Percentiles rank a stretch among this genome's conserved stretches.
These are phyloP conservation scores for Ophiostoma novo-ulmi DNA, from an alignment of 2,329 filamentous ascomycete species.

Conservation along the genomic window DNA sequence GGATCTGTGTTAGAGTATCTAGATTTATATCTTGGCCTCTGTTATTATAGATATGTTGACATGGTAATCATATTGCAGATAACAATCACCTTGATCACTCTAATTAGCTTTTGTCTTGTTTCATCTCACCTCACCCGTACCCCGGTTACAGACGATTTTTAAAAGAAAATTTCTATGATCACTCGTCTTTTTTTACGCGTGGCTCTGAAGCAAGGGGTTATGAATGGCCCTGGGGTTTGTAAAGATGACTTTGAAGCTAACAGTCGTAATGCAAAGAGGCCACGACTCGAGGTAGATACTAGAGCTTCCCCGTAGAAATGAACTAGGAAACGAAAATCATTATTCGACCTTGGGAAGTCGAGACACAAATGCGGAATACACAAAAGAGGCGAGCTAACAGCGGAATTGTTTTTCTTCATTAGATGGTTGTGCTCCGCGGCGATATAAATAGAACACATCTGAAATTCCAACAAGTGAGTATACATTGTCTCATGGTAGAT, in stretches of 20 bases:
- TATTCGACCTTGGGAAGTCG: not conserved
- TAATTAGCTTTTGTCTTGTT: conserved; percentile 3
- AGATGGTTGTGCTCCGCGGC: not conserved
- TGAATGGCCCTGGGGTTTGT: not conserved
- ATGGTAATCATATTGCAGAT: not conserved
- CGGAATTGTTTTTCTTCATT: not conserved
- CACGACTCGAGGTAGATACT: not conserved
- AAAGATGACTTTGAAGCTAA: not conserved
- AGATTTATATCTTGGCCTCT: too few relatives aligned
- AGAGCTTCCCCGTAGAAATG: not conserved
- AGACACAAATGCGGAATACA: not conserved
- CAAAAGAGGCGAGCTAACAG: not conserved
- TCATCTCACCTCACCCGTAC: not conserved
- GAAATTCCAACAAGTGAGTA: not conserved
- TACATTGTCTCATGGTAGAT: not conserved
- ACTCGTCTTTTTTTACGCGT: conserved; percentile 1
- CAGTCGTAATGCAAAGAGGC: not conserved
- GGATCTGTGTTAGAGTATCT: not conserved
- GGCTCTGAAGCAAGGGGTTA: not conserved
- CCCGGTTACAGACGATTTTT: not conserved
- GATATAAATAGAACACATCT: not conserved
- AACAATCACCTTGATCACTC: not conserved
- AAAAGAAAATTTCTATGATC: not conserved
- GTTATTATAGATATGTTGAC: not conserved
- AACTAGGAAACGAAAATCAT: not conserved